Conservation (phyloP, 768 basidiomycete species). For the Suillus alpinus region DNA sequence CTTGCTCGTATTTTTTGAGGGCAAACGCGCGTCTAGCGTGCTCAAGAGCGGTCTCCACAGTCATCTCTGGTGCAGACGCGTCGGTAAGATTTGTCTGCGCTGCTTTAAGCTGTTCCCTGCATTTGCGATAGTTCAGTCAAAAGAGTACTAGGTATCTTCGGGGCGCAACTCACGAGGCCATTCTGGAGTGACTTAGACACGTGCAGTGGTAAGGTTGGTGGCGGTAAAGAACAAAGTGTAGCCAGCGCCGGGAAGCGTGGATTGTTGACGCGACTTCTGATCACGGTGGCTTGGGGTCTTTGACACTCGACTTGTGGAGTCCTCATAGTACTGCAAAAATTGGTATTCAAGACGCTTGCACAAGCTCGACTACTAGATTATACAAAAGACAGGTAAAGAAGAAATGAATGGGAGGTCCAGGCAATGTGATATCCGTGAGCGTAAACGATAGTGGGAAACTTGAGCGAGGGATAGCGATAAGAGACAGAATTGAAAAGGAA, state of each 20-base stretch:
- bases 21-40: constrained; percentile 88
- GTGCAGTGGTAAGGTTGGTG: neutral
- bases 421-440: neutral
- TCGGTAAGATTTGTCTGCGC: constrained; percentile 16
- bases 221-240: neutral
- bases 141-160: neutral
- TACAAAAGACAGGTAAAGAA: constrained; percentile 1
- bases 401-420: neutral
- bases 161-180: constrained; percentile 24
- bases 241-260: neutral
- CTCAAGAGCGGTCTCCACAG: constrained; percentile 61
- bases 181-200: constrained; percentile 3
- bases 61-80: constrained; percentile 24
- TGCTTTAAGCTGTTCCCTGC: constrained; percentile 12
- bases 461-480: neutral
- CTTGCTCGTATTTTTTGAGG: constrained; percentile 80
- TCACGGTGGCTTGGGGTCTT: neutral
- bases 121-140: neutral
- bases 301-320: neutral
- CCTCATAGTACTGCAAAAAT: neutral
- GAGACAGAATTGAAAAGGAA: neutral
- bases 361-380: constrained; percentile 4
- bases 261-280: constrained; percentile 5
- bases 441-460: constrained; percentile 3
- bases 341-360: constrained; percentile 2